Conservation (phyloP, 2,329 filamentous ascomycete species). For the Cadophora sp. region DNA sequence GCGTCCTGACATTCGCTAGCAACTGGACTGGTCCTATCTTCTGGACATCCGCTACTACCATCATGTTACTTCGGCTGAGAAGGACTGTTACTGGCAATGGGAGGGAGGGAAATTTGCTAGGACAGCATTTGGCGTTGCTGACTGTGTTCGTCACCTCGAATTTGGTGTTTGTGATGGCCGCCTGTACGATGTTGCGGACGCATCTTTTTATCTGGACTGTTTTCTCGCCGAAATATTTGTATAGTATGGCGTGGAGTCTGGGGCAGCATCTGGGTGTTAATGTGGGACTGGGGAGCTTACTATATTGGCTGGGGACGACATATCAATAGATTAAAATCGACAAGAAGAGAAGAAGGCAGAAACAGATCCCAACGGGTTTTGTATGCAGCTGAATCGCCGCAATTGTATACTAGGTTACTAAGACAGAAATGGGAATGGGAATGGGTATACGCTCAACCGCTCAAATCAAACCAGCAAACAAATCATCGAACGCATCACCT, state of each 20-base stretch:
- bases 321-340: conserved; percentile 36
- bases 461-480: conserved; percentile 68
- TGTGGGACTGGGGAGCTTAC: conserved; percentile 62
- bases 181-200: conserved; percentile 82
- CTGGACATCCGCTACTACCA: conserved; percentile 75
- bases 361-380: neutral
- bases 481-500: conserved; percentile 72
- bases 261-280: conserved; percentile 82
- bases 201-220: conserved; percentile 99
- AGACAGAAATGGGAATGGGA: neutral
- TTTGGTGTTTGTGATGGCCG: conserved; percentile 80
- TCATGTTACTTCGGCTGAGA: conserved; percentile 57
- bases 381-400: neutral
- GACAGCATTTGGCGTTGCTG: conserved; percentile 63
- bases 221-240: conserved; percentile 96
- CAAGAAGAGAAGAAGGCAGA: neutral
- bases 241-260: conserved; percentile 86
- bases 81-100: neutral
- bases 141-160: conserved; percentile 74
- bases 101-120: neutral
- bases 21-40: conserved; percentile 94
- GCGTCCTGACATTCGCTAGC: conserved; percentile 80
- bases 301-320: conserved; percentile 59
- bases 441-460: conserved; percentile 47
- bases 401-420: neutral